These are phyloP conservation scores for Sapria himalayana DNA, from an alignment of 345 rosid species.

Conservation along the genomic window DNA sequence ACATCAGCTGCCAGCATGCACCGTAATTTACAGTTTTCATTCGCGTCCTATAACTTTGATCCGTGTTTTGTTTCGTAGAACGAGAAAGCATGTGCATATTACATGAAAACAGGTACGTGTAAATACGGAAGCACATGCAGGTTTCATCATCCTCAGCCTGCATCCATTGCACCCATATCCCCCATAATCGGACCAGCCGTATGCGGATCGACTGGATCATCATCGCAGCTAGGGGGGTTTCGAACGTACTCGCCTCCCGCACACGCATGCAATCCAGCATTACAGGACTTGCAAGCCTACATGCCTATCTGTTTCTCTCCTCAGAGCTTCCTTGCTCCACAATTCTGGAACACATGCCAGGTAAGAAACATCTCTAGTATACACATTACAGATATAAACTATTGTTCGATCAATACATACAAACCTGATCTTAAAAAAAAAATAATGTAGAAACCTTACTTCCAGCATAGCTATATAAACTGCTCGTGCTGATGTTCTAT, in stretches of 20 bases:
- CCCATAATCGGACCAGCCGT: constrained; percentile 20
- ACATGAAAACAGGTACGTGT: constrained; percentile 59
- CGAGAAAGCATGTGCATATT: constrained; percentile 60
- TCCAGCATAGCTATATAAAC: constrained; percentile 4
- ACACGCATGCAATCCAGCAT: constrained; percentile 20
- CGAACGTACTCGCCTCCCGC: constrained; percentile 39
- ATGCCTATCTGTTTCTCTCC: constrained; percentile 43
- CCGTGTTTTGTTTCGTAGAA: constrained; percentile 25
- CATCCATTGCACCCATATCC: constrained; percentile 14
- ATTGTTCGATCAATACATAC: too few species aligned
- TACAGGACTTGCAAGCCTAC: constrained; percentile 30
- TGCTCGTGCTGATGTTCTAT: neutral
- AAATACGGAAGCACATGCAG: constrained; percentile 65
- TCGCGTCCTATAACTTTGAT: too few species aligned
- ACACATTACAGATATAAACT: too few species aligned
- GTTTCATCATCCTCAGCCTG: constrained; percentile 74
- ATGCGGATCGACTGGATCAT: constrained; percentile 20
- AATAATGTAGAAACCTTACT: too few species aligned
- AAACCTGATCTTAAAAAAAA: constrained; percentile 4
- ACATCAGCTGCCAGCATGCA: too few species aligned
- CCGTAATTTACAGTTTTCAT: too few species aligned
- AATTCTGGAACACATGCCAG: constrained; percentile 51
- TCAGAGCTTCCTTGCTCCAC: constrained; percentile 31
- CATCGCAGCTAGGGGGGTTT: constrained; percentile 33
- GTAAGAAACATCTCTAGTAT: constrained; percentile 21